Base-by-base conservation (phyloP, 177 flowering plant species). In the Vitis hybrid region DNA sequence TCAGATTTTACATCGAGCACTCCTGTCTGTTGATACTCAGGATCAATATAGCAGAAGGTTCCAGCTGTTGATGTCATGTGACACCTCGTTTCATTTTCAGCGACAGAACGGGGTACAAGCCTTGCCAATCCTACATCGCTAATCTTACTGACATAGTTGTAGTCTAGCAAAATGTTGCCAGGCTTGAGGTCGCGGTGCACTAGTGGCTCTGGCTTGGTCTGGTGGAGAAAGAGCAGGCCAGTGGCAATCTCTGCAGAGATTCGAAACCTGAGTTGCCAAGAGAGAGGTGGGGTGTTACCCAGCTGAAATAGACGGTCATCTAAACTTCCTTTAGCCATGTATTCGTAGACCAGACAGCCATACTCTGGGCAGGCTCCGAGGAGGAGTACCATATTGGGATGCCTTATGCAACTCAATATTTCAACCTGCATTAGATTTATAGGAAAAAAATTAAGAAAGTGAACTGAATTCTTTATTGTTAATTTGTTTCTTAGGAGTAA, bases 111-210 rank as follows among this genome's bases (percentile, higher is more conserved):
- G 18, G 79, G 79, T n/a, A 84, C 81, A 33, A 84, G 80, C 66
- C 86, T 77, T 17, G 85, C 87, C 64, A 84, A 61, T 20, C 87
- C 87, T 28, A 84, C 87, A 67, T 84, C 87, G 22, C 81, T 68
- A 3, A 84, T 82, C 69, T 84, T 84, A 47, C 82, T 77, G 9
- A 76, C 83, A 24, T 73, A 81, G 67, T 84, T 82, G 28, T 69
- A 65, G 80, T 84, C 88, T 7, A 84, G 76, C 53, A 84, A 76
- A 59, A 84, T 81, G 72, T 84, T 84, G 3, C 71, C 88, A 1
- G 88, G 88, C 75, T 84, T 84, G 7, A 84, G 82, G 74, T 84
- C 88, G 14, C 88, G 84, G 62, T 84, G 88, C 18, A 84, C 88
- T 13, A 84, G 22, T 3, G 88, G 88, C 59, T 84, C 88, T 24